phyloP scores from a whole-genome alignment of 78 protist genomes.

The Salpingoeca rosetta region DNA sequence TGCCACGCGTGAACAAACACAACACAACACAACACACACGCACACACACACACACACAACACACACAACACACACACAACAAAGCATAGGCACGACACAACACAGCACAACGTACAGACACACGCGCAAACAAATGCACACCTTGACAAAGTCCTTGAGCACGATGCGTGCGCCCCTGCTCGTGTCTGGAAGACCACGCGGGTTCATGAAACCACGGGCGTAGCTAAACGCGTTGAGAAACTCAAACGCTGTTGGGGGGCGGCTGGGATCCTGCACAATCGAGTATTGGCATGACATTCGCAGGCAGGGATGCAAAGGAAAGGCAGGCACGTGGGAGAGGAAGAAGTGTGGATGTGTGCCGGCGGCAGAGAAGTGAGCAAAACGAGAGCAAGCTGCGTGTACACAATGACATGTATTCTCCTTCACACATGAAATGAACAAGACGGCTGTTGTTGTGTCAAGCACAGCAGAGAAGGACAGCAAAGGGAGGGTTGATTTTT shows the following conservation, averaged over 20 bases:
- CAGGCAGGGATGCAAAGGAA: not conserved
- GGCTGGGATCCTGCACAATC: not conserved
- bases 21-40: not conserved
- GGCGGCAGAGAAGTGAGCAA: not conserved
- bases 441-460: not conserved
- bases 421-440: not conserved
- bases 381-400: not conserved
- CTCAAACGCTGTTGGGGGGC: not conserved
- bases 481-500: not conserved
- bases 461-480: not conserved
- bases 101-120: not conserved
- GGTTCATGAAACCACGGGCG: slow-evolving; percentile 41
- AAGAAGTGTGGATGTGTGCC: not conserved
- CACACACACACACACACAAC: not conserved
- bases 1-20: not conserved
- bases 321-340: not conserved
- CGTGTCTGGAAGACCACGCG: slow-evolving; percentile 55
- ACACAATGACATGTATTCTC: not conserved
- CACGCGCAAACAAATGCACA: not conserved
- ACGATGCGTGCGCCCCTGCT: slow-evolving; percentile 42
- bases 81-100: not conserved
- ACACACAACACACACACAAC: not conserved
- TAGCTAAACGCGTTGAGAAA: not conserved
- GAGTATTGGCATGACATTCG: not conserved
- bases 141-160: slow-evolving; percentile 66